Conservation (phyloP, 345 rosid genomes). For the Citrus inodora region DNA sequence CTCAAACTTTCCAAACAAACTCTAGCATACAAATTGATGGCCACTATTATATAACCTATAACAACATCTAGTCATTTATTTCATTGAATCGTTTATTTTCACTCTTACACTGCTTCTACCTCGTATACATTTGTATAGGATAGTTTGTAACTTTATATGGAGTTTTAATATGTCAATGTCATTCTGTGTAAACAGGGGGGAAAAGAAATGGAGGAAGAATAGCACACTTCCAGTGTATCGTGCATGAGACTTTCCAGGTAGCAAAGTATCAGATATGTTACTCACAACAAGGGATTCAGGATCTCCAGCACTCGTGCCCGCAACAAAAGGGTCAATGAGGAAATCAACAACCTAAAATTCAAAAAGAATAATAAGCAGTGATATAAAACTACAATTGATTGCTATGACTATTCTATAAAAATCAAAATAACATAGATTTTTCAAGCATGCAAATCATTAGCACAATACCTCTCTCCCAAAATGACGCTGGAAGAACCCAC, state of each 20-base stretch:
- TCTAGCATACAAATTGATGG: not conserved
- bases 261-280: constrained; percentile 18
- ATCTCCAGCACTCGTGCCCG: constrained; percentile 87
- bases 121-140: too few species aligned
- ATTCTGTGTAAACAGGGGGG: not conserved
- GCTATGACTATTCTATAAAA: not conserved
- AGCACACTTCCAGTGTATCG: not conserved
- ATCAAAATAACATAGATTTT: not conserved
- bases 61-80: not conserved
- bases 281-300: constrained; percentile 94
- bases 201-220: not conserved
- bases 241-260: constrained; percentile 15
- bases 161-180: not conserved
- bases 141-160: not conserved
- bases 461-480: constrained; percentile 77
- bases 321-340: constrained; percentile 91
- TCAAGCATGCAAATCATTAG: constrained; percentile 10
- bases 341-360: constrained; percentile 83
- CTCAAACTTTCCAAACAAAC: not conserved
- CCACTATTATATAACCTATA: not conserved
- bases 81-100: not conserved
- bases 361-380: constrained; percentile 11
- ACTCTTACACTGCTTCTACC: not conserved
- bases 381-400: constrained; percentile 8
- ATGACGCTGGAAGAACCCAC: constrained; percentile 73